Base-by-base conservation (phyloP, 257 asterid species). In the Euphrasia confusa region DNA sequence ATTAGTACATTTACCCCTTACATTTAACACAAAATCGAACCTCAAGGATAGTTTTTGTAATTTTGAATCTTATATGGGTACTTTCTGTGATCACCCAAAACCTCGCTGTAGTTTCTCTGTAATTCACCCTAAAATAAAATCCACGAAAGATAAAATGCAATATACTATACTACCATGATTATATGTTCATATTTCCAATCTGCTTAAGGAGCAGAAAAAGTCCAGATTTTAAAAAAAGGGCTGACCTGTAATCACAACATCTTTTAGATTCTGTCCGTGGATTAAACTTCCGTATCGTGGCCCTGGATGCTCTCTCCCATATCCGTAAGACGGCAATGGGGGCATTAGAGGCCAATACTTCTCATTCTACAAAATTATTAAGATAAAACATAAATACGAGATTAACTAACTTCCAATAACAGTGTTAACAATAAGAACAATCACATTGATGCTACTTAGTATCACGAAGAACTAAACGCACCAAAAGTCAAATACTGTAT, bases 281-380 rank as follows among this genome's bases (percentile, higher is more conserved):
- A 91, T 88, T 68, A 91, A 78, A 74, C 98, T 91, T 73, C 98
- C 96, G 79, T 88, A 91, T 65, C 98, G 79, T 45, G 96, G 88
- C 64, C 98, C 96, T 9, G 80, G 87, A 74, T 84, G 98, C 71
- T 91, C 98, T 80, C 98, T 84, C 48, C 98, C 98, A 17, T 78
- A 75, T 42, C 98, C 98, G 72, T 91, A 91, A 40, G 98, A 86
- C 30, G 98, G 98, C 80, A 91, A 68, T 7, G 98, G 98, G 71
- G 98, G 95, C 96, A 91, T 73, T 61, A 91, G 87, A 71, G 94
- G 88, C 98, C 98, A 91, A 77, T 86, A 80, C 66, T 73, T 86
- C 78, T 80, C 94, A 68, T 89, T 94, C 97, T 89, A 82, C 24
- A 47, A 13, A 69, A 67, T 39, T 52, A 10, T 53, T 7, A 42